phyloP scores from a whole-genome alignment of 345 rosid species.

The Syzygium grande region DNA sequence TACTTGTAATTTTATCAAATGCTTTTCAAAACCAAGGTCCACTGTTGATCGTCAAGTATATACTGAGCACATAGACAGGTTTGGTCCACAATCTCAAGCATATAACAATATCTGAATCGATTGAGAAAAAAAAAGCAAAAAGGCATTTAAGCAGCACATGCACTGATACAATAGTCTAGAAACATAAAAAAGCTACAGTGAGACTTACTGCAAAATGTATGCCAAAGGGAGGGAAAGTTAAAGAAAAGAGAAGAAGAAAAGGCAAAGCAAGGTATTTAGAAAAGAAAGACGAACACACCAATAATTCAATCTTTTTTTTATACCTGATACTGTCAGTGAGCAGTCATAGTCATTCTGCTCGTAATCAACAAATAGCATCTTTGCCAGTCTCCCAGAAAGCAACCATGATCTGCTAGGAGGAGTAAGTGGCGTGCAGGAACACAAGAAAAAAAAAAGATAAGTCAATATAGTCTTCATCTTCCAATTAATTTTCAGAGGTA shows the following conservation, averaged over 20 bases:
- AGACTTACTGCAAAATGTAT: not conserved
- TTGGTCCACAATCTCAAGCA: not conserved
- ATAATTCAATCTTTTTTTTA: not conserved
- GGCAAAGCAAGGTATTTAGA: not conserved
- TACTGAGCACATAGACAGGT: not conserved
- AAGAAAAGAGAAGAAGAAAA: not conserved
- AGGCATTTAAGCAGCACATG: not conserved
- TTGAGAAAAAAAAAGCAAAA: not conserved
- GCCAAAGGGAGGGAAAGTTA: not conserved
- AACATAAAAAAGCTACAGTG: not conserved
- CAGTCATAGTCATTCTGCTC: constrained; percentile 66
- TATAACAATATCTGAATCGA: not conserved
- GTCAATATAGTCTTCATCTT: not conserved
- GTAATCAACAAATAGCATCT: constrained; percentile 68
- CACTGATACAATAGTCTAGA: not conserved
- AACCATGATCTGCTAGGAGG: constrained; percentile 63
- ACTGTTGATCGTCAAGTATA: not conserved
- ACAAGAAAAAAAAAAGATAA: not conserved
- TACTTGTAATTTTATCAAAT: not conserved
- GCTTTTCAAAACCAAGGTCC: not conserved
- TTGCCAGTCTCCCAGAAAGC: constrained; percentile 81
- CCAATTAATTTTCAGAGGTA: not conserved
- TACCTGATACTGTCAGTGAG: constrained; percentile 79
- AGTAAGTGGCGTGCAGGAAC: not conserved
- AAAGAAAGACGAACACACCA: not conserved